These are phyloP conservation scores for Juncus effusus DNA, from an alignment of 176 grass and related monocot species.

Conservation along the genomic window DNA sequence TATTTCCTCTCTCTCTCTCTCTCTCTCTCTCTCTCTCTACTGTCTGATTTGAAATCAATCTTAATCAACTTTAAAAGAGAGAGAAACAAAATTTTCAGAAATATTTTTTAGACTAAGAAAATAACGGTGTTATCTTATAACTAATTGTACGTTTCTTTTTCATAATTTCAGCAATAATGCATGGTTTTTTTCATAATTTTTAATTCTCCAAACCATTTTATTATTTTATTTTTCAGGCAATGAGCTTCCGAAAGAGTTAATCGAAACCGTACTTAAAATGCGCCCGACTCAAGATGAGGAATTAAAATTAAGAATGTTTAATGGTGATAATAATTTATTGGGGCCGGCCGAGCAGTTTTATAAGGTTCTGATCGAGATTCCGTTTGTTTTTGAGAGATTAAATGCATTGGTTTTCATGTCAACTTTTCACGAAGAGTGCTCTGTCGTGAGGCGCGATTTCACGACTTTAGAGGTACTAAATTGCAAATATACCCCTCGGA, in stretches of 20 bases:
- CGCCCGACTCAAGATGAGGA: constrained; percentile 75
- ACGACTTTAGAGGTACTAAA: constrained; percentile 65
- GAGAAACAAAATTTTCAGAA: no score
- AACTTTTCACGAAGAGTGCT: constrained; percentile 59
- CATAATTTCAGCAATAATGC: no score
- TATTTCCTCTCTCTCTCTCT: no score
- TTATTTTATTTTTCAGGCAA: constrained; percentile 40
- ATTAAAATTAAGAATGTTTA: constrained; percentile 67
- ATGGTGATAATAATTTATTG: constrained; percentile 55
- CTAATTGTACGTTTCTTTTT: no score
- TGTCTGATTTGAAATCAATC: no score
- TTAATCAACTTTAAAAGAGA: no score
- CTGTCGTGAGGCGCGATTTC: constrained; percentile 59
- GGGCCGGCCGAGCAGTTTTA: constrained; percentile 73
- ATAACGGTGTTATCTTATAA: no score
- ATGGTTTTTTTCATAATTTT: no score
- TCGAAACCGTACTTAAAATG: constrained; percentile 77
- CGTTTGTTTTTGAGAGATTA: constrained; percentile 60
- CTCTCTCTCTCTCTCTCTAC: no score
- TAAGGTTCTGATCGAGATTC: constrained; percentile 56
- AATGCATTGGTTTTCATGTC: constrained; percentile 76
- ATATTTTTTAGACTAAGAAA: no score
- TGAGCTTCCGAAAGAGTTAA: constrained; percentile 67
- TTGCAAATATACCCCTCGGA: no score
- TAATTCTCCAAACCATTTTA: no score